Conservation (phyloP, 441 rosid species). For the Arabidopsis lyrata region DNA sequence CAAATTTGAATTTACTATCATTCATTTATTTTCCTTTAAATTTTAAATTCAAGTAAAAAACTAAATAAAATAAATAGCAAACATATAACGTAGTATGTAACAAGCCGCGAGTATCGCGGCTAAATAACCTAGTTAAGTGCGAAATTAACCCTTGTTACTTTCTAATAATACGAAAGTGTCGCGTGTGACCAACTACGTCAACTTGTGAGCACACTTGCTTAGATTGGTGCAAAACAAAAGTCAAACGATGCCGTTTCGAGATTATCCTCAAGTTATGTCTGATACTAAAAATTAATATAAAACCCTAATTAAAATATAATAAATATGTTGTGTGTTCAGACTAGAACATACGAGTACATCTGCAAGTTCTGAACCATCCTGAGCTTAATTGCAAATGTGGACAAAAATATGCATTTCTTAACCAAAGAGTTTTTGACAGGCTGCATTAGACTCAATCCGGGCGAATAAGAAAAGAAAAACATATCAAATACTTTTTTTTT, state of each 20-base stretch:
- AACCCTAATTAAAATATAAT: background rate
- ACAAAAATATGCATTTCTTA: background rate
- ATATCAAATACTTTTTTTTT: no score
- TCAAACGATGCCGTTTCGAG: constrained; percentile 17
- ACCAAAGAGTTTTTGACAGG: background rate
- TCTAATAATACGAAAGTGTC: background rate
- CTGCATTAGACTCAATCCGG: background rate
- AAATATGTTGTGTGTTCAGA: constrained; percentile 15
- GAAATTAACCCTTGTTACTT: background rate
- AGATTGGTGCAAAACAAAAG: constrained; percentile 28
- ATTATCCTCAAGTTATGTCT: constrained; percentile 1
- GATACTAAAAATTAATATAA: background rate
- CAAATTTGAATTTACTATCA: no score
- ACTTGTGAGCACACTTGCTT: constrained; percentile 35
- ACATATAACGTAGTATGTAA: no score
- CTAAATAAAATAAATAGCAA: no score
- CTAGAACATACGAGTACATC: constrained; percentile 25
- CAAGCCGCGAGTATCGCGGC: no score
- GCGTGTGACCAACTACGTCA: constrained; percentile 14
- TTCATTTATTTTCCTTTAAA: no score
- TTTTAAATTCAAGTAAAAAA: no score
- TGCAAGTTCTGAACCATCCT: constrained; percentile 3
- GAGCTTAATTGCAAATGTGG: background rate
- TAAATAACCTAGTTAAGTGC: no score
- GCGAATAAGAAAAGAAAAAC: background rate